A percentile compares a stretch with the other conserved stretches of the same genome.
These are phyloP conservation scores for Candida succiphila DNA, from an alignment of 805 yeast genomes.

Conservation along the genomic window DNA sequence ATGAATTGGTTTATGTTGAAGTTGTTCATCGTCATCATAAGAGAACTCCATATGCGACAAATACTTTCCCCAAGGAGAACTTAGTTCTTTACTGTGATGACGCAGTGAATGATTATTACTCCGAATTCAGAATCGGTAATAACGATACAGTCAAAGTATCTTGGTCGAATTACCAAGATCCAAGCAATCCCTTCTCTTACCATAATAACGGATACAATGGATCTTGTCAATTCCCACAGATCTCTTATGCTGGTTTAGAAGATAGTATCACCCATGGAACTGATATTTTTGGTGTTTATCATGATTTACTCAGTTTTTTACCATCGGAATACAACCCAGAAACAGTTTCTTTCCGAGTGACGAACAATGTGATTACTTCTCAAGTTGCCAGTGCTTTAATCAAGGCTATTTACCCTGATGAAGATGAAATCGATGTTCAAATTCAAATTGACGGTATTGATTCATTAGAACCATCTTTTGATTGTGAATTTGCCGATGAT, in stretches of 20 bases:
- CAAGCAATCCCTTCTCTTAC: conserved; percentile 17
- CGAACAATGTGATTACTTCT: conserved; percentile 29
- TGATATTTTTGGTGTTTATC: conserved; percentile 28
- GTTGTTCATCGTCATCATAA: conserved; percentile 34
- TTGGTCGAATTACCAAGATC: conserved; percentile 17
- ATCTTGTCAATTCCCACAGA: conserved; percentile 29
- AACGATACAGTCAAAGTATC: conserved; percentile 7
- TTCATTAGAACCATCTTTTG: conserved; percentile 25
- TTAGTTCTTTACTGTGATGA: conserved; percentile 20
- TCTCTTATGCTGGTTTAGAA: conserved; percentile 28
- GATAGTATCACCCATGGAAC: conserved; percentile 29
- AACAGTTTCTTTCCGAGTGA: conserved; percentile 23
- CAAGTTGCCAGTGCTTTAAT: conserved; percentile 28
- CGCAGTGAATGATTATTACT: conserved; percentile 17
- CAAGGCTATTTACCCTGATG: conserved; percentile 26
- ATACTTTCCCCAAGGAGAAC: conserved; percentile 23
- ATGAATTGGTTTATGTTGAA: conserved; percentile 26
- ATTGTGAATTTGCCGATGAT: conserved; percentile 23
- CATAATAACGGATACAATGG: conserved; percentile 17
- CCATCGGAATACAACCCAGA: conserved; percentile 25
- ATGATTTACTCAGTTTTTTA: conserved; percentile 21
- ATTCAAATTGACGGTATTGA: conserved; percentile 22
- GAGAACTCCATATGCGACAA: conserved; percentile 29
- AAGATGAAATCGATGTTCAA: conserved; percentile 18
- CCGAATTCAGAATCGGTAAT: conserved; percentile 7